Percentiles rank a stretch among this genome's conserved stretches.
Conservation (phyloP, 257 asterid species). For the Avicennia marina region DNA sequence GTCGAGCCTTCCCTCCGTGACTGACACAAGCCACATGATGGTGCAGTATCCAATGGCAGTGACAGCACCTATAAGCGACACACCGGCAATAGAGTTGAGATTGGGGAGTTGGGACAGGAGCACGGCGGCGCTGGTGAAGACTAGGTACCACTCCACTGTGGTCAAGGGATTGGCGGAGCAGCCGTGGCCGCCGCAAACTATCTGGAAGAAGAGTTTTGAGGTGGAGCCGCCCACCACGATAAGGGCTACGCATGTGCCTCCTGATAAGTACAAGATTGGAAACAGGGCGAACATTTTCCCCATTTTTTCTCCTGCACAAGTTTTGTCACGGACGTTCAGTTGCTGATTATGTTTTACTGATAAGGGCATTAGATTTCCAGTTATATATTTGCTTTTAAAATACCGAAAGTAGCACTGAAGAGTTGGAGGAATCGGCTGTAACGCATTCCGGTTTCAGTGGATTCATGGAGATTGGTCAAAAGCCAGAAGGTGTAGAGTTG, state of each 20-base stretch:
- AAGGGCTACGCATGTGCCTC: constrained; percentile 26
- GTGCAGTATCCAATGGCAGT: constrained; percentile 30
- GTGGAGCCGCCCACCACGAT: constrained; percentile 31
- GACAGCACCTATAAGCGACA: constrained; percentile 24
- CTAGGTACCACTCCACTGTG: constrained; percentile 34
- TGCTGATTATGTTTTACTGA: not conserved
- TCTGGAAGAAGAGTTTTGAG: constrained; percentile 25
- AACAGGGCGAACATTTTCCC: constrained; percentile 25
- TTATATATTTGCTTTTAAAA: no score
- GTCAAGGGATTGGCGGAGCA: constrained; percentile 23
- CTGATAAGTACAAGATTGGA: constrained; percentile 28
- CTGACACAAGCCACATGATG: constrained; percentile 27
- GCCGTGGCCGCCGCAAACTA: constrained; percentile 22
- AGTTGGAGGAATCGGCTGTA: constrained; percentile 30
- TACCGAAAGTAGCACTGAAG: constrained; percentile 26
- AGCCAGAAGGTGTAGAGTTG: constrained; percentile 30
- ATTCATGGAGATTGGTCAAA: constrained; percentile 28
- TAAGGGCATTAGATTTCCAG: no score
- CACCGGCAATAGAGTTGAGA: constrained; percentile 32
- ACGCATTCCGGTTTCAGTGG: constrained; percentile 21
- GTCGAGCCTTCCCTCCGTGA: constrained; percentile 19
- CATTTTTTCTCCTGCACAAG: constrained; percentile 21
- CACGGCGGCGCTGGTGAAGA: constrained; percentile 22
- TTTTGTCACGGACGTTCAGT: not conserved
- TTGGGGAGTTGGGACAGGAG: constrained; percentile 28